Evolutionary conservation across 805 yeast species (phyloP).

Genomic region (Candida koratica): DNA sequence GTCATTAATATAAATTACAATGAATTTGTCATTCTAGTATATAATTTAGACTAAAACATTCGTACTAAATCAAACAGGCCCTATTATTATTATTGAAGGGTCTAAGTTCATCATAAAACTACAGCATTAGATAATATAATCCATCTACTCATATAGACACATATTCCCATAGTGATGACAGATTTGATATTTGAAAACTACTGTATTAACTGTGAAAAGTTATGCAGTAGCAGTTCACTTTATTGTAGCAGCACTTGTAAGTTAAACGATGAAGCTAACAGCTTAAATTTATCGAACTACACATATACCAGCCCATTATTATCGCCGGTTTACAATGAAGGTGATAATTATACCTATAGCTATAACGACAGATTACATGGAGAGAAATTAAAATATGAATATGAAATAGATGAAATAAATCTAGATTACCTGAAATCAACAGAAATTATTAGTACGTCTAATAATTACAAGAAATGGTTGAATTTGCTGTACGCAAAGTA

Average conservation of each 20-base stretch:
- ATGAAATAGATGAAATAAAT: conserved; percentile 13
- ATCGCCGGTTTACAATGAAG: conserved; percentile 16
- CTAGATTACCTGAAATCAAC: conserved; percentile 11
- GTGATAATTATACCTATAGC: background rate
- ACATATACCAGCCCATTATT: conserved; percentile 28
- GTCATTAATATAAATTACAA: conserved; percentile 7
- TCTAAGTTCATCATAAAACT: too few species aligned
- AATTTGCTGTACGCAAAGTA: conserved; percentile 11
- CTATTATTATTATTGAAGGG: too few species aligned
- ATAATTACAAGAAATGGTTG: conserved; percentile 17
- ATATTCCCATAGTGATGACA: conserved; percentile 31
- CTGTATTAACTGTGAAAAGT: conserved; percentile 35
- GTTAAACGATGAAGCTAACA: conserved; percentile 26
- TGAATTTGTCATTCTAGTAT: conserved; percentile 2
- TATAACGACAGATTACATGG: background rate
- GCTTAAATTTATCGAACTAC: conserved; percentile 13
- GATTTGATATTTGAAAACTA: conserved; percentile 35
- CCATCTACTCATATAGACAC: background rate
- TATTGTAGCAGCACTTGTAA: conserved; percentile 33
- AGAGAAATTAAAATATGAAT: conserved; percentile 2
- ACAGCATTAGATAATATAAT: too few species aligned
- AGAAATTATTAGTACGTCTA: conserved; percentile 10
- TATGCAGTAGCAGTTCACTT: conserved; percentile 20
- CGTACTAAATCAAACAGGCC: too few species aligned
- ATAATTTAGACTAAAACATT: too few species aligned